A percentile compares a stretch with the other conserved stretches of the same genome.
These are phyloP conservation scores for Mycosphaerella sp. DNA, from an alignment of 2,329 filamentous ascomycete genomes.

Conservation along the genomic window DNA sequence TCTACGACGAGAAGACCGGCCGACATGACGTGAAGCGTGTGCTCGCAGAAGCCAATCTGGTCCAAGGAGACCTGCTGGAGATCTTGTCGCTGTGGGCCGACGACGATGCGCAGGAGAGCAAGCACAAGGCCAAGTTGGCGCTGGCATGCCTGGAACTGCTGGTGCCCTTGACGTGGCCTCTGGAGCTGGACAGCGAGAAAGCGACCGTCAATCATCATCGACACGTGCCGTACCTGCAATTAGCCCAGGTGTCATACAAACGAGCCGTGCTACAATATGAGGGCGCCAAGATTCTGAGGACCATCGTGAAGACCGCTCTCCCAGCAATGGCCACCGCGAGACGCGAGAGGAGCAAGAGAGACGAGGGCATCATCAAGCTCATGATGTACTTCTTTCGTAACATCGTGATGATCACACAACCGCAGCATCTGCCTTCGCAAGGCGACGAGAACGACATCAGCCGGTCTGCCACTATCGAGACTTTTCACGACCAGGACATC, in stretches of 20 bases:
- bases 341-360: constrained; percentile 67
- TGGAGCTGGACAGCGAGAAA: constrained; percentile 69
- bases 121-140: constrained; percentile 70
- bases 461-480: constrained; percentile 78
- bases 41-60: constrained; percentile 84
- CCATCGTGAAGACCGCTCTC: constrained; percentile 71
- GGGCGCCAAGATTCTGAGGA: constrained; percentile 68
- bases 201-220: constrained; percentile 92
- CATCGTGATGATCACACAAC: constrained; percentile 73
- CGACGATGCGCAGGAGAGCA: constrained; percentile 64
- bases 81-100: constrained; percentile 81
- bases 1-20: constrained; percentile 71
- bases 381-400: constrained; percentile 86
- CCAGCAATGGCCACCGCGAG: constrained; percentile 77
- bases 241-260: constrained; percentile 87
- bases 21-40: constrained; percentile 92
- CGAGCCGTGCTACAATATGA: constrained; percentile 79
- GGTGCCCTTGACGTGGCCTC: constrained; percentile 88
- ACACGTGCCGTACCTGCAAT: constrained; percentile 81
- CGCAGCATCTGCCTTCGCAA: constrained; percentile 65
- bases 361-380: constrained; percentile 89
- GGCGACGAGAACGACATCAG: constrained; percentile 88
- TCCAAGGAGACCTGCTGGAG: constrained; percentile 81
- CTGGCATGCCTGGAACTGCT: constrained; percentile 84
- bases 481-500: constrained; percentile 85